A percentile compares a stretch with the other conserved stretches of the same genome.
Conservation (phyloP, 169 alveolate genomes). For the Eimeria praecox region DNA sequence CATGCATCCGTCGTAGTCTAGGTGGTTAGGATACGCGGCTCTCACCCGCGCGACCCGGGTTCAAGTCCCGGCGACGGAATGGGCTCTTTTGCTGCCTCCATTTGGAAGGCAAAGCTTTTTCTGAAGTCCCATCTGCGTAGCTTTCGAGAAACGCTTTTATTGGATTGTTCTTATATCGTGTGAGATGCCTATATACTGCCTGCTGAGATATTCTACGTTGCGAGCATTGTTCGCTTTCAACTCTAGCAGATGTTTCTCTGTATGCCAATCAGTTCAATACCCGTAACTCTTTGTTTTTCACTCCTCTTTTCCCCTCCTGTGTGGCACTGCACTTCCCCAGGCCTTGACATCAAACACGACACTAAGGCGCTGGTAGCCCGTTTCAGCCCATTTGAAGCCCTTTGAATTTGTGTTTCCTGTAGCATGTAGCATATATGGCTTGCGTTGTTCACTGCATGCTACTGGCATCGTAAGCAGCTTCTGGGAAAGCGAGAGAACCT, state of each 20-base stretch:
- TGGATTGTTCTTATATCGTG: too few species aligned
- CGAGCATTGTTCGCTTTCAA: background rate
- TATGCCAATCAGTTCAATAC: background rate
- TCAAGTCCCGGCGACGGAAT: constrained; percentile 81
- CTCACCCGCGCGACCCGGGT: constrained; percentile 84
- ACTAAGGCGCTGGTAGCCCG: background rate
- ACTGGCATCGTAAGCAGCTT: background rate
- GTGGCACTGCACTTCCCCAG: background rate
- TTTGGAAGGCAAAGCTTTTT: background rate
- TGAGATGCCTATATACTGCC: background rate
- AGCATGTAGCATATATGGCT: background rate
- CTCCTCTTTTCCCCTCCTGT: background rate
- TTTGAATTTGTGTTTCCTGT: background rate
- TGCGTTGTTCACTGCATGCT: background rate
- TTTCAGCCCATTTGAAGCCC: background rate
- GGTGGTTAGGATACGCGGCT: constrained; percentile 82
- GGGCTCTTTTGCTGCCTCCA: background rate
- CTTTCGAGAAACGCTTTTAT: background rate
- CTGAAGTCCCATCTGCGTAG: background rate
- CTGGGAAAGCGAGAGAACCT: background rate
- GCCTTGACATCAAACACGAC: background rate
- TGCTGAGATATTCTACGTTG: background rate
- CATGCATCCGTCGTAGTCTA: constrained; percentile 80
- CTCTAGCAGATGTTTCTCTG: background rate
- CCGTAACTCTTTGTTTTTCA: background rate